Evolutionary conservation across 2,329 filamentous ascomycete species (phyloP).

Genomic region (Cladosporium velox): DNA sequence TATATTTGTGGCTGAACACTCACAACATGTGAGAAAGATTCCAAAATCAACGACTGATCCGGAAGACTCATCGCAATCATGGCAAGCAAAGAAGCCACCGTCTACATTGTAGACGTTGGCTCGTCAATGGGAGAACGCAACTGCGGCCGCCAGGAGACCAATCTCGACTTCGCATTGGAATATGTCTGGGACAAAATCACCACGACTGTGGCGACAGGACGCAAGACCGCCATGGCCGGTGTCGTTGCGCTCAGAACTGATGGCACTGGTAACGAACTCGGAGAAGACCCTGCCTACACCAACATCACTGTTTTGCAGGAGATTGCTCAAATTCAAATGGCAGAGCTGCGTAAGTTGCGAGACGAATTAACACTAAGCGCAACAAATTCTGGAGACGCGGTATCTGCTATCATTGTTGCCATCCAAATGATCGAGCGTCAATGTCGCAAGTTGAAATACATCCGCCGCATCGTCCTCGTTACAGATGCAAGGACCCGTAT

Average conservation of each 20-base stretch:
- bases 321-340: slow-evolving; percentile 67
- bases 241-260: slow-evolving; percentile 83
- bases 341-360: slow-evolving; percentile 67
- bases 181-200: slow-evolving; percentile 96
- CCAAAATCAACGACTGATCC: not conserved
- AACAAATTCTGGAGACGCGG: slow-evolving; percentile 72
- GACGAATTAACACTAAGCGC: slow-evolving; percentile 65
- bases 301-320: slow-evolving; percentile 73
- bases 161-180: slow-evolving; percentile 85
- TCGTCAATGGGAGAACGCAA: slow-evolving; percentile 75
- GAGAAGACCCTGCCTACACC: slow-evolving; percentile 70
- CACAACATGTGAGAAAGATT: not conserved
- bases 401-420: slow-evolving; percentile 84
- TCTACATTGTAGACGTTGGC: slow-evolving; percentile 90
- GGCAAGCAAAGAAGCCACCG: slow-evolving; percentile 89
- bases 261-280: slow-evolving; percentile 67
- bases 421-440: slow-evolving; percentile 80
- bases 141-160: slow-evolving; percentile 70
- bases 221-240: slow-evolving; percentile 74
- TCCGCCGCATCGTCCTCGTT: slow-evolving; percentile 76
- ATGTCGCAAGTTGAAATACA: slow-evolving; percentile 81
- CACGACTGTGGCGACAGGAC: slow-evolving; percentile 66
- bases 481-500: slow-evolving; percentile 78
- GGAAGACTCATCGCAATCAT: slow-evolving; percentile 50
- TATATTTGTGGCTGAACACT: not conserved